Evolutionary conservation across 495 filamentous ascomycete species (phyloP), one percentile per base, ranked within the genome.

Genomic region (Penicillium odoratum): DNA sequence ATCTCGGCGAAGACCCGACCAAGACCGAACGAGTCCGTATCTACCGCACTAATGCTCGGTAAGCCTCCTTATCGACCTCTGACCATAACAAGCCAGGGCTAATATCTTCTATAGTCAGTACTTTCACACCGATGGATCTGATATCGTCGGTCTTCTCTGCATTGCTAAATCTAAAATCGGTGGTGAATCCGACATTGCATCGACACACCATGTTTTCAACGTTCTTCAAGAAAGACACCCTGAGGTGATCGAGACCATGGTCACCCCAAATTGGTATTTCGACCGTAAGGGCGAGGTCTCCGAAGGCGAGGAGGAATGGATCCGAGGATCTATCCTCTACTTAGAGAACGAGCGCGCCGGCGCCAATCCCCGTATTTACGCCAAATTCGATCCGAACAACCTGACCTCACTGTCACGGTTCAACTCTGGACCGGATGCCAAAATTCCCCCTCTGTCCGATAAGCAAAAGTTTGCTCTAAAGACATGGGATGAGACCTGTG

Each of bases 11-110:
- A 56, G 90, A 97, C 71, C 74, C 88, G 30, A 86, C 81, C 9
- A 82, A 89, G 70, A 93, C 89, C 59, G 88, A 96, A 69, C 83
- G 83, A 53, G 91, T 96, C 21, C 83, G 92, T 44, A 95, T 96
- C 67, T 96, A 96, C 73, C 81, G 92, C 55, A 97, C 92, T 3
- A 90, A 92, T 56, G 92, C 92, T 28, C 81, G 90, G 71, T 89
- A 84, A 58, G 79, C 51, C 4, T 28, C 1, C 33, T 7, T 21
- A 11, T 21, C 33, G n/a, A n/a, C 21, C 3, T 42, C 33, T 51
- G 10, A 44, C 16, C 15, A 10, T 18, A 7, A 28, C 31, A n/a
- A 3, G 40, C 5, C n/a, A 25, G 33, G 40, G 31, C 49, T 28
- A n/a, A 36, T 15, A 28, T 45, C 62, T 48, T 67, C 29, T 21